These are phyloP conservation scores for Schizosaccharomyces japonicus DNA, from an alignment of 805 yeast species.

Conservation along the genomic window DNA sequence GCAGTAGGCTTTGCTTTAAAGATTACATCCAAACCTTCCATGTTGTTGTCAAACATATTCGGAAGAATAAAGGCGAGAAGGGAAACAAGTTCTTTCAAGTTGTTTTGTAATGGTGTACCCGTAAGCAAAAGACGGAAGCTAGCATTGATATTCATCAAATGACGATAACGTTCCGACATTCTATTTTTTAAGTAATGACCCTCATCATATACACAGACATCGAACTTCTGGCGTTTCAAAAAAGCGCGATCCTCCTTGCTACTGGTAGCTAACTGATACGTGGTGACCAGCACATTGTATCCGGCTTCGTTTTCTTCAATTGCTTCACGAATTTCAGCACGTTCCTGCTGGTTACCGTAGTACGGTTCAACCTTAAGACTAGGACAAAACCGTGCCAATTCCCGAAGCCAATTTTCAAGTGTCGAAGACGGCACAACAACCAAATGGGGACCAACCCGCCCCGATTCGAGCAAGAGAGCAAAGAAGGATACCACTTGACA, in stretches of 20 bases:
- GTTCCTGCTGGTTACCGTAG: conserved; percentile 67
- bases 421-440: conserved; percentile 90
- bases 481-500: conserved; percentile 79
- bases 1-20: conserved; percentile 43
- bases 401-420: conserved; percentile 87
- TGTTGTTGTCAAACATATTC: conserved; percentile 46
- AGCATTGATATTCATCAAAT: conserved; percentile 63
- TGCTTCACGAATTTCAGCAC: conserved; percentile 60
- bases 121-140: conserved; percentile 66
- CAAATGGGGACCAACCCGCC: conserved; percentile 68
- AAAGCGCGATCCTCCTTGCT: conserved; percentile 61
- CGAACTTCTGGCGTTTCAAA: conserved; percentile 47
- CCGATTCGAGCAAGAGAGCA: conserved; percentile 63
- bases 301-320: conserved; percentile 28
- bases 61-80: conserved; percentile 81
- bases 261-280: conserved; percentile 84
- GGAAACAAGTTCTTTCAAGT: conserved; percentile 71
- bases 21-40: conserved; percentile 56
- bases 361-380: conserved; percentile 82
- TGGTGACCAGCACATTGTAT: conserved; percentile 80
- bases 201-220: conserved; percentile 84
- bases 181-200: conserved; percentile 93
- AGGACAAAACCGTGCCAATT: conserved; percentile 87
- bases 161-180: conserved; percentile 60
- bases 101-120: conserved; percentile 93